Evolutionary conservation across 805 yeast genomes (phyloP).

Genomic region (Suhomyces sp.): DNA sequence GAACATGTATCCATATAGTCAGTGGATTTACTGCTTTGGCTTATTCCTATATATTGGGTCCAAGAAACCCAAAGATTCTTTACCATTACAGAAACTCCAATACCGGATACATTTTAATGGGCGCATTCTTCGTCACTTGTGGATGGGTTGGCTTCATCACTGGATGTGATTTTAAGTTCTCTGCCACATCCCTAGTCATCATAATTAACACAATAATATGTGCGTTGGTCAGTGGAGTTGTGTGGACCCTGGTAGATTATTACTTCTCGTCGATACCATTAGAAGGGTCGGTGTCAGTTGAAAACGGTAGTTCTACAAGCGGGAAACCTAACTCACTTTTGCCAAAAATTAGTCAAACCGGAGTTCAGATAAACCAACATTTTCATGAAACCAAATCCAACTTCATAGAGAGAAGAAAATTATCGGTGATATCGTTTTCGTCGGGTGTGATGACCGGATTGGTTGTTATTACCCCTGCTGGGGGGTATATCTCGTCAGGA

Average conservation of each 20-base stretch:
- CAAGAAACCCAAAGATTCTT: conserved; percentile 39
- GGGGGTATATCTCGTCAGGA: conserved; percentile 38
- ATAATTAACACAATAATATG: conserved; percentile 34
- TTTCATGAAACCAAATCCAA: conserved; percentile 17
- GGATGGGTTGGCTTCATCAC: conserved; percentile 46
- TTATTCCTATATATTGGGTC: conserved; percentile 43
- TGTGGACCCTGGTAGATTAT: conserved; percentile 40
- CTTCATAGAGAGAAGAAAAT: conserved; percentile 22
- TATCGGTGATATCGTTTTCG: conserved; percentile 39
- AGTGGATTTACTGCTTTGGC: conserved; percentile 47
- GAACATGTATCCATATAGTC: conserved; percentile 43
- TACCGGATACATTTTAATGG: conserved; percentile 33
- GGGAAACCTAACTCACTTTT: not conserved
- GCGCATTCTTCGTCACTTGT: conserved; percentile 28
- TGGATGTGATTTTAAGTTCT: conserved; percentile 44
- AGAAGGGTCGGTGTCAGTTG: conserved; percentile 18
- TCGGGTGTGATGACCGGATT: conserved; percentile 43
- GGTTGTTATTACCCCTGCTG: conserved; percentile 44
- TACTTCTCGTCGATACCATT: conserved; percentile 40
- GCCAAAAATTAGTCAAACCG: conserved; percentile 14
- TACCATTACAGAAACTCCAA: conserved; percentile 37
- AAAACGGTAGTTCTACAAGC: not conserved
- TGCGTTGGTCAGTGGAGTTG: conserved; percentile 34
- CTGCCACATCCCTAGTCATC: conserved; percentile 30
- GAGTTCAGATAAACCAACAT: conserved; percentile 17